A percentile compares a stretch with the other conserved stretches of the same genome.
These are phyloP conservation scores for Eutypa lata DNA, from an alignment of 2,329 filamentous ascomycete species.

Conservation along the genomic window DNA sequence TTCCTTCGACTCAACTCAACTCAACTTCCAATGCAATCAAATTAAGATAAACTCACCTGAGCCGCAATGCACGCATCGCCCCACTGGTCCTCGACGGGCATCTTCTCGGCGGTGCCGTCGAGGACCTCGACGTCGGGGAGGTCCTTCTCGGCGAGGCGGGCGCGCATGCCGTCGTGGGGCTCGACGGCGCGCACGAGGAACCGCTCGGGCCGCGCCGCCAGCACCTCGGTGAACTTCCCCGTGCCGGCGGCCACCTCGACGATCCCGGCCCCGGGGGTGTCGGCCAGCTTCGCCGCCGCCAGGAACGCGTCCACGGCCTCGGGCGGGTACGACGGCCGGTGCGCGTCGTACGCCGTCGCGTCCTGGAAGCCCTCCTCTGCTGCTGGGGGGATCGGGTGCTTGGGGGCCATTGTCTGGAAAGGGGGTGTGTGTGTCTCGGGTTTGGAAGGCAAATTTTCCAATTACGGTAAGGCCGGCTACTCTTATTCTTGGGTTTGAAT, in stretches of 20 bases:
- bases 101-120: slow-evolving; percentile 55
- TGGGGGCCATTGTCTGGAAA: slow-evolving; percentile 12
- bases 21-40: too few relatives aligned
- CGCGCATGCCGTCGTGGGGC: slow-evolving; percentile 53
- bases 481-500: too few relatives aligned
- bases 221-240: slow-evolving; percentile 65
- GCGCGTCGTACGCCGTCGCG: slow-evolving; percentile 61
- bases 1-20: too few relatives aligned
- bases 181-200: slow-evolving; percentile 62
- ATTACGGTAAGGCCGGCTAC: too few relatives aligned
- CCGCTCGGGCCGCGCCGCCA: slow-evolving; percentile 56
- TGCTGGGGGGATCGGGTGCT: slow-evolving; percentile 16
- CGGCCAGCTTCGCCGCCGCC: slow-evolving; percentile 47
- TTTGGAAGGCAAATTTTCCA: too few relatives aligned
- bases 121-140: slow-evolving; percentile 52
- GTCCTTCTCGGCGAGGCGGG: slow-evolving; percentile 40
- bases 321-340: slow-evolving; percentile 65
- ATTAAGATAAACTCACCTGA: slow-evolving; percentile 48
- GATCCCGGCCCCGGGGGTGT: slow-evolving; percentile 43
- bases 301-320: slow-evolving; percentile 59
- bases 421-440: too few relatives aligned
- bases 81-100: slow-evolving; percentile 54
- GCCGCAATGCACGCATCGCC: slow-evolving; percentile 65
- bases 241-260: slow-evolving; percentile 67
- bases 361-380: slow-evolving; percentile 65